Conservation (phyloP, 352 stramenopile species). For the Thalassiosira ordinaria region DNA sequence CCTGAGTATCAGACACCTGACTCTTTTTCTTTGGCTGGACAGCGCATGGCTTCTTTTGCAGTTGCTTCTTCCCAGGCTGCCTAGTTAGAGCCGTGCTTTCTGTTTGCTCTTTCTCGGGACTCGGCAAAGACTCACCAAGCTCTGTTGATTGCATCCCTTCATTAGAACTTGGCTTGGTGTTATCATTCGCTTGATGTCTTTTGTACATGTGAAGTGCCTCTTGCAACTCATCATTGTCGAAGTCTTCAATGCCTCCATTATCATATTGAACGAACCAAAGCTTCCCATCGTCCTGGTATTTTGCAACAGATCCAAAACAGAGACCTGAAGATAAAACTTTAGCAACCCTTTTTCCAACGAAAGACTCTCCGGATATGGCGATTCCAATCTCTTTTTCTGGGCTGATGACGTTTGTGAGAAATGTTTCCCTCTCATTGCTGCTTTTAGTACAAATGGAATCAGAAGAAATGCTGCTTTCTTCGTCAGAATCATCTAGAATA, state of each 20-base stretch:
- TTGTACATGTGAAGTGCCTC: constrained; percentile 10
- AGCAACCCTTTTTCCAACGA: not conserved
- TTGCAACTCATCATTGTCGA: constrained; percentile 1
- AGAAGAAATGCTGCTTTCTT: constrained; percentile 19
- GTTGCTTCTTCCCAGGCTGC: no score
- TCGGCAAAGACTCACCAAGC: no score
- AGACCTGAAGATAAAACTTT: not conserved
- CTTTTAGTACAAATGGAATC: not conserved
- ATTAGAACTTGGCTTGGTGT: not conserved
- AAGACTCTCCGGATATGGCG: not conserved
- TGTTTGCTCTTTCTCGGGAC: no score
- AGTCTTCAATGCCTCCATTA: constrained; percentile 1
- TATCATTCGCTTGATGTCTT: not conserved
- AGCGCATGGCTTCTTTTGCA: no score
- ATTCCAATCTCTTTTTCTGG: not conserved
- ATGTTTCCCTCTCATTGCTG: not conserved
- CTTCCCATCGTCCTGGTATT: constrained; percentile 1
- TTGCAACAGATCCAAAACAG: constrained; percentile 10
- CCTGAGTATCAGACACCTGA: no score
- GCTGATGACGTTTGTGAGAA: not conserved
- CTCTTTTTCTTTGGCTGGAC: no score
- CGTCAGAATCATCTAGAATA: constrained; percentile 1
- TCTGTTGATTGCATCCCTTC: no score
- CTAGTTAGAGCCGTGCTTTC: no score
- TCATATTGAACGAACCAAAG: constrained; percentile 16